Base-by-base conservation (phyloP, 306 rosid genomes). In the Begonia fuchsioides region DNA sequence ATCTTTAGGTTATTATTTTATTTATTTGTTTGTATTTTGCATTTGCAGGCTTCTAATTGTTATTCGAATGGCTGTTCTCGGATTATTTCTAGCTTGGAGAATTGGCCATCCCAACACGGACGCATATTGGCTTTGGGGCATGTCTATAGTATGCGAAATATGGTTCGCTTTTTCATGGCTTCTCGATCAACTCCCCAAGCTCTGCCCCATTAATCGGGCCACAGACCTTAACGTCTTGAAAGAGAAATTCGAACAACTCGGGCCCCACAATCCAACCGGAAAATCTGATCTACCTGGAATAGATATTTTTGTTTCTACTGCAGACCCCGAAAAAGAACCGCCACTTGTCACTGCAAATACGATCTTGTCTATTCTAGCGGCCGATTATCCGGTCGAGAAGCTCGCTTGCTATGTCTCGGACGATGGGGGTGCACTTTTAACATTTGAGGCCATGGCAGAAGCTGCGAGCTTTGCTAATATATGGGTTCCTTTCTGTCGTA, bases 141-240 rank as follows among this genome's bases (percentile, higher is more conserved):
- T 88, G 96, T 88, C 93, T 20, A 70, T 88, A 12, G 94, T 88
- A 55, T 88, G 96, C 58, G 96, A 88, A 73, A 50, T 88, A 59
- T 88, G 96, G 96, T 88, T 88, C 74, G 97, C 97, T 47, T 81
- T 88, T 57, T 88, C 97, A 26, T 88, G 97, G 97, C 97, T 88
- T 47, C 83, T 88, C 44, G 97, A 88, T 66, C 95, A 83, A 45
- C 68, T 88, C 12, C 95, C 97, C 7, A 88, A 88, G 73, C 67
- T 88, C 26, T 81, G 93, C 50, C 97, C 97, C 1, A 39, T 83
- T 41, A 88, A 88, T 55, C 86, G 95, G 17, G 62, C 93, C 5
- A 81, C 95, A 0, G 93, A 88, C 72, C 93, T 88, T 57, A 81
- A 74, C 62, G 93, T 88, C 47, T 69, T 88, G 71, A 88, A 58